Percentiles rank a stretch among this genome's conserved stretches.
Evolutionary conservation across 202 grass and related monocot genomes (phyloP).

Genomic region (Carex arenaria): DNA sequence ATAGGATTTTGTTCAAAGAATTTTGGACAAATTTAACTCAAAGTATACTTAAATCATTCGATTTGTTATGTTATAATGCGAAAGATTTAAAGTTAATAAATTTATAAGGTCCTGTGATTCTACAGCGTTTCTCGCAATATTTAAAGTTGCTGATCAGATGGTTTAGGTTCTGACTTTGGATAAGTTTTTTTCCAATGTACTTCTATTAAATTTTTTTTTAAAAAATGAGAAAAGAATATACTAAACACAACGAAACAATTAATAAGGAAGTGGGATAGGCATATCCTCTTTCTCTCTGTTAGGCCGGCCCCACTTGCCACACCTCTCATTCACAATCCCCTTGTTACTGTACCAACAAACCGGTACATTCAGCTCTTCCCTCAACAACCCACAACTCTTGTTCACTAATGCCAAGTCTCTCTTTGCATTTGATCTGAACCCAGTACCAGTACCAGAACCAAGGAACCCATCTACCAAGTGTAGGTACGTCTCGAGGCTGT

Average conservation of each 20-base stretch:
- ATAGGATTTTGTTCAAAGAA: neutral
- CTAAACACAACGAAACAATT: neutral
- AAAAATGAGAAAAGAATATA: neutral
- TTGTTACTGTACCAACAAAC: neutral
- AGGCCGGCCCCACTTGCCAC: neutral
- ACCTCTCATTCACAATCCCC: constrained; percentile 15
- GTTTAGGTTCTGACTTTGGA: too few relatives aligned
- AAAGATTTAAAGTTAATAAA: too few relatives aligned
- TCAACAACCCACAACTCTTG: constrained; percentile 19
- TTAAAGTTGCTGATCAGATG: too few relatives aligned
- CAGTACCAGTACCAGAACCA: neutral
- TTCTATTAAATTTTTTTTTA: neutral
- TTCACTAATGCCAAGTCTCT: constrained; percentile 34
- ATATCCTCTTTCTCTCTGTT: constrained; percentile 21
- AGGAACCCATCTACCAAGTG: constrained; percentile 33
- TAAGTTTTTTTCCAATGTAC: too few relatives aligned
- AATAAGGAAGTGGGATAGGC: neutral
- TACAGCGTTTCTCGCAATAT: too few relatives aligned
- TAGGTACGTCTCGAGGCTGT: constrained; percentile 35
- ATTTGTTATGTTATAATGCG: too few relatives aligned
- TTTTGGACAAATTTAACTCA: too few relatives aligned
- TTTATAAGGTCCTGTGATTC: too few relatives aligned
- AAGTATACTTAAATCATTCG: too few relatives aligned
- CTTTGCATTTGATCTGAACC: constrained; percentile 7
- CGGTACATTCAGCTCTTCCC: neutral